Conservation (phyloP, 2,329 filamentous ascomycete species). For the Talaromyces sp. region DNA sequence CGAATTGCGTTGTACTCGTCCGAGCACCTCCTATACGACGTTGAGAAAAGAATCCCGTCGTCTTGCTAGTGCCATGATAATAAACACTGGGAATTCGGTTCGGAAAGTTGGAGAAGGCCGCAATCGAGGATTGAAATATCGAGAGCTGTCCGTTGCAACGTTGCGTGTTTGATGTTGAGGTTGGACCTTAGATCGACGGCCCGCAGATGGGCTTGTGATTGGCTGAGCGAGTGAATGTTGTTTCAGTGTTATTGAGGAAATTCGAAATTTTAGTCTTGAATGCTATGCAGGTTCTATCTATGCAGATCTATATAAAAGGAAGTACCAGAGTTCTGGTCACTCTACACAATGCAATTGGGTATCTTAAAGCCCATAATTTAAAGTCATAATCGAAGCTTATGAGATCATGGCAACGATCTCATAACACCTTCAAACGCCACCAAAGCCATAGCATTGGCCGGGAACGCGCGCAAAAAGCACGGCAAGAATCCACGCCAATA, state of each 20-base stretch:
- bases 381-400: not conserved
- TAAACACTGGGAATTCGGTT: not conserved
- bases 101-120: not conserved
- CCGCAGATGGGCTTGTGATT: not conserved
- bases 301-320: not conserved
- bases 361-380: conserved; percentile 2
- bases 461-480: conserved; percentile 89
- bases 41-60: not conserved
- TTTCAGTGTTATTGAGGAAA: not conserved
- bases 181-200: not conserved
- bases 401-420: conserved; percentile 48
- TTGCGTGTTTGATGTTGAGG: conserved; percentile 9
- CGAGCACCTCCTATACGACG: not conserved
- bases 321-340: not conserved
- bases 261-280: too few relatives aligned
- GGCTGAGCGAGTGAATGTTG: not conserved
- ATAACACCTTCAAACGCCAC: conserved; percentile 92
- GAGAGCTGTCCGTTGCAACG: conserved; percentile 1
- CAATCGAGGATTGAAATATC: not conserved
- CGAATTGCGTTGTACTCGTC: not conserved
- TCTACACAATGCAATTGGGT: conserved; percentile 1
- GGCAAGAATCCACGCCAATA: conserved; percentile 94
- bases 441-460: conserved; percentile 89
- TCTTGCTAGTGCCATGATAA: not conserved
- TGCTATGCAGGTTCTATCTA: not conserved